phyloP scores from a whole-genome alignment of 768 basidiomycete species.

The Boletus eberwhitei region DNA sequence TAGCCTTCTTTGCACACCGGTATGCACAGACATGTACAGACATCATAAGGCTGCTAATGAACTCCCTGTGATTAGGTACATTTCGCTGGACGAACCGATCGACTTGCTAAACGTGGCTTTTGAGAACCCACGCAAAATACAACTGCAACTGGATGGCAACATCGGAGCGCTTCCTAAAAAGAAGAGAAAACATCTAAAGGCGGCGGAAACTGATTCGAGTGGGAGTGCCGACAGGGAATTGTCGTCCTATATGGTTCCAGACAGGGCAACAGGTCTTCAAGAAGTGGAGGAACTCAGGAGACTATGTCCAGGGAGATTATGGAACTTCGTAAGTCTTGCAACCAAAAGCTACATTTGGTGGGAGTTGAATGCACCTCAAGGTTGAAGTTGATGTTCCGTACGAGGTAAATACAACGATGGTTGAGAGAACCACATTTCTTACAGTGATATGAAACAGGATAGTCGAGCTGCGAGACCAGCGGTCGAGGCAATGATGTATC shows the following conservation, averaged over 20 bases:
- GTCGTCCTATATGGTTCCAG: slow-evolving; percentile 75
- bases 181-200: slow-evolving; percentile 35
- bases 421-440: neutral
- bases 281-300: slow-evolving; percentile 74
- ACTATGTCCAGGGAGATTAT: slow-evolving; percentile 74
- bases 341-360: neutral
- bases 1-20: slow-evolving; percentile 80
- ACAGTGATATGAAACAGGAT: slow-evolving; percentile 45
- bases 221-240: slow-evolving; percentile 12
- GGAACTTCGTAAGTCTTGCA: slow-evolving; percentile 74
- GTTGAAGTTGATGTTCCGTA: slow-evolving; percentile 86
- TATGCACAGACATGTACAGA: slow-evolving; percentile 29
- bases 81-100: slow-evolving; percentile 76
- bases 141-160: slow-evolving; percentile 45
- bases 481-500: slow-evolving; percentile 75
- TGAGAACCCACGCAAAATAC: slow-evolving; percentile 85
- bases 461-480: slow-evolving; percentile 50
- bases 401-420: slow-evolving; percentile 42
- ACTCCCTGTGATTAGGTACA: slow-evolving; percentile 46
- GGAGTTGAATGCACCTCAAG: slow-evolving; percentile 34
- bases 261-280: slow-evolving; percentile 75
- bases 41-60: neutral
- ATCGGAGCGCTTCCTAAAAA: slow-evolving; percentile 42
- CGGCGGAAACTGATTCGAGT: neutral
- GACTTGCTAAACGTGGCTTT: slow-evolving; percentile 94